Evolutionary conservation across 371 early-diverging fungal species (phyloP), one percentile per base, ranked within the genome.

Genomic region (Capniomyces stellatus): DNA sequence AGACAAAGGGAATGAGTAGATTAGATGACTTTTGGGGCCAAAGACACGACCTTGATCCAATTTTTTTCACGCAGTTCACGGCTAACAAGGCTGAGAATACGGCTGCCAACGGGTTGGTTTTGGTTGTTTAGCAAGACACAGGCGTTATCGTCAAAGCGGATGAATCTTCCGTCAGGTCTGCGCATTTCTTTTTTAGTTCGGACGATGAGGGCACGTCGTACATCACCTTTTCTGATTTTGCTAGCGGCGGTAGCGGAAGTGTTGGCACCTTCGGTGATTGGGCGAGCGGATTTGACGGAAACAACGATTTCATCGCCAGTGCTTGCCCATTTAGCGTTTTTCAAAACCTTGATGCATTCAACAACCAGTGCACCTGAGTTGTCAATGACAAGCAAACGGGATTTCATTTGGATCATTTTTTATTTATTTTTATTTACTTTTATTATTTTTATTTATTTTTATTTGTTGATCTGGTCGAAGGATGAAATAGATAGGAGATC

Each of bases 111-210:
- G 29, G 94, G 94, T 67, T 92, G 89, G 57, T 83, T 83, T 64
- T 85, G 81, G 71, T 84, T 87, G 69, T 91, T 91, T 55, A 95
- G 73, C 64, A 97, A 80, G 55, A 97, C 88, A 57, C 85, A 87
- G 29, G 98, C 98, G 63, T 97, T 97, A 64, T 97, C 98, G 60
- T 94, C 98, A 58, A 97, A 97, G 29, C 82, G 76, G 51, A 95
- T 80, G 49, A 83, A 87, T 43, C 88, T 82, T 48, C 98, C 98
- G 58, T 97, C 95, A 28, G 85, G 82, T 43, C 98, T 79, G 39
- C 80, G 64, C 59, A 84, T 83, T 64, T 89, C 91, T 73, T 91
- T 92, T 61, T 81, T 79, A 19, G 89, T 84, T 44, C 98, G 81
- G 35, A 94, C 94, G 42, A 97, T 83, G 12, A 97, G 71, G 0